phyloP scores from a whole-genome alignment of 2,329 filamentous ascomycete species.

The Orbilia javanica region DNA sequence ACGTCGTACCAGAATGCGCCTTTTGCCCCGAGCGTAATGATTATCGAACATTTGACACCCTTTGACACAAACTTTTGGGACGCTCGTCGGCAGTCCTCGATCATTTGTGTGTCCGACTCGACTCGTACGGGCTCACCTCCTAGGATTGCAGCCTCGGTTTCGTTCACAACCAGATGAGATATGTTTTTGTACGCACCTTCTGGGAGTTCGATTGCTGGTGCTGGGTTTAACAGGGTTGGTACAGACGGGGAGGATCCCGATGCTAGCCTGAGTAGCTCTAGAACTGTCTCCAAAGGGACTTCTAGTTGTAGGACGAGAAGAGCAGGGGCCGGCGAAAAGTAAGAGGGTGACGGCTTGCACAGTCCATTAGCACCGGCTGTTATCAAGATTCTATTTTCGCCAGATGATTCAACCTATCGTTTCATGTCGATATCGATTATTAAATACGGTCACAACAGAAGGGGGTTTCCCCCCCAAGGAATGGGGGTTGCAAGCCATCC shows the following conservation, averaged over 20 bases:
- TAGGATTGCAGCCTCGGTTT: slow-evolving; percentile 81
- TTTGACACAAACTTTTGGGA: slow-evolving; percentile 74
- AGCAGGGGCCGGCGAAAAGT: slow-evolving; percentile 68
- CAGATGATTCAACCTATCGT: slow-evolving; percentile 71
- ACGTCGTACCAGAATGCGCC: slow-evolving; percentile 77
- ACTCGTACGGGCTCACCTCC: slow-evolving; percentile 59
- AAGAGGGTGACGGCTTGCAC: slow-evolving; percentile 64
- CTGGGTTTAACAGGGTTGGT: slow-evolving; percentile 79
- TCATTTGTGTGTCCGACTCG: slow-evolving; percentile 26
- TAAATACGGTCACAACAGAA: not conserved
- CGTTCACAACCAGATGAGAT: slow-evolving; percentile 86
- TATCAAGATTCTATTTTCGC: slow-evolving; percentile 82
- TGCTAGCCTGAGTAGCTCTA: slow-evolving; percentile 72
- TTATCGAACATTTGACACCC: slow-evolving; percentile 78
- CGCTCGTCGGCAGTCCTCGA: slow-evolving; percentile 30
- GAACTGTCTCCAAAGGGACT: slow-evolving; percentile 76
- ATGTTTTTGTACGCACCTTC: slow-evolving; percentile 75
- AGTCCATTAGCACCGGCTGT: slow-evolving; percentile 77
- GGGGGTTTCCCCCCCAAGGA: too few relatives aligned
- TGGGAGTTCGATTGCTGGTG: slow-evolving; percentile 79
- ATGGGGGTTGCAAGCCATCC: not conserved
- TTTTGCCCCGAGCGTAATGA: slow-evolving; percentile 85
- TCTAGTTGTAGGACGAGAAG: slow-evolving; percentile 83
- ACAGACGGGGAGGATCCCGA: slow-evolving; percentile 63
- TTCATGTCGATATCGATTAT: not conserved